Conservation (phyloP, 352 stramenopile species). For the Globisporangium camurandrum region DNA sequence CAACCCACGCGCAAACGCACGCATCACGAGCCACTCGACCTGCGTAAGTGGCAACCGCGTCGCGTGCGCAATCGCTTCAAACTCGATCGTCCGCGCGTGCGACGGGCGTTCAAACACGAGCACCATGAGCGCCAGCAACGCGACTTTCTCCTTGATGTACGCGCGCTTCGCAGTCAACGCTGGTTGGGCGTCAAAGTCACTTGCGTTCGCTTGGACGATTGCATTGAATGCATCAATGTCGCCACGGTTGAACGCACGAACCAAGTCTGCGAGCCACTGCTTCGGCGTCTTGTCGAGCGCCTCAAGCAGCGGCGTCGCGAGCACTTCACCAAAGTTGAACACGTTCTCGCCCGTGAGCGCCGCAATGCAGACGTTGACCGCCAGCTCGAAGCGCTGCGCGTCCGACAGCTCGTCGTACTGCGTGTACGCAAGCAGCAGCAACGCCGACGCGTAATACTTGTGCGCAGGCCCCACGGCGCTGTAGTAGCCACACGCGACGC, state of each 20-base stretch:
- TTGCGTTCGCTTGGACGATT: slow-evolving; percentile 62
- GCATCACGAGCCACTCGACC: slow-evolving; percentile 99
- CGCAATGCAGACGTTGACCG: slow-evolving; percentile 93
- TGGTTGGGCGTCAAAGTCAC: slow-evolving; percentile 87
- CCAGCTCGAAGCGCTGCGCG: slow-evolving; percentile 80
- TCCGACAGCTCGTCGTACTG: slow-evolving; percentile 84
- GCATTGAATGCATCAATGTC: slow-evolving; percentile 94
- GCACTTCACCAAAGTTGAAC: slow-evolving; percentile 98
- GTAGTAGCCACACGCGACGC: slow-evolving; percentile 92
- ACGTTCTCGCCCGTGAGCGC: slow-evolving; percentile 95
- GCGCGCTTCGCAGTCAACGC: slow-evolving; percentile 90
- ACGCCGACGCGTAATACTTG: slow-evolving; percentile 94
- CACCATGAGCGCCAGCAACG: slow-evolving; percentile 95
- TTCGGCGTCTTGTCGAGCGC: slow-evolving; percentile 88
- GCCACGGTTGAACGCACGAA: slow-evolving; percentile 92
- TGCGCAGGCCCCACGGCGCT: slow-evolving; percentile 86
- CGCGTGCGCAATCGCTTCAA: slow-evolving; percentile 90
- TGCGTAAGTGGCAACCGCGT: slow-evolving; percentile 82
- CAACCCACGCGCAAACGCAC: slow-evolving; percentile 93
- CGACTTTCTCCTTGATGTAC: slow-evolving; percentile 98
- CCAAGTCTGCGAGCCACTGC: slow-evolving; percentile 92
- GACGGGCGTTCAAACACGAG: slow-evolving; percentile 94
- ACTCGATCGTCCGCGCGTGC: slow-evolving; percentile 90
- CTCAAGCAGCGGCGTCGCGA: slow-evolving; percentile 91
- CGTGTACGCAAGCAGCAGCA: slow-evolving; percentile 96